Evolutionary conservation across 768 basidiomycete species (phyloP), one percentile per base, ranked within the genome.

Genomic region (Xerocomus brunneocitrinus): DNA sequence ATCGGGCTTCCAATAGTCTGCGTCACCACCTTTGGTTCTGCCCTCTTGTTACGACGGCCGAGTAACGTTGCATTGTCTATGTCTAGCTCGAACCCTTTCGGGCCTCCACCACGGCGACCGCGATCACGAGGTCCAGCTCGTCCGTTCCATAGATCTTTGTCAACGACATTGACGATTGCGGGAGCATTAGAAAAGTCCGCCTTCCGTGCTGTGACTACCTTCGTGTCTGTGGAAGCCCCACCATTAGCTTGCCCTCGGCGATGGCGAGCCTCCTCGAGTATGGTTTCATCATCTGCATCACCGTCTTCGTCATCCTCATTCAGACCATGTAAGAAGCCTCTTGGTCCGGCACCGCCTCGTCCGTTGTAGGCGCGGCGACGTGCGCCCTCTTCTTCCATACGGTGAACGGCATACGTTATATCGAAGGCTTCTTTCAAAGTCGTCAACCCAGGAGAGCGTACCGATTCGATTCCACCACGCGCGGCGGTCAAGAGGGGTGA

Each of bases 361-460:
- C 84, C 87, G 50, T 89, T 85, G 71, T 88, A 89, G 43, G 88
- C 91, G 25, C 89, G 80, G 47, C 91, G 76, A 50, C 91, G 80
- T 0, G 89, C 90, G 13, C 94, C 95, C 71, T 99, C 97, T 70
- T 99, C 97, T 68, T 98, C 95, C 95, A 98, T 98, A 16, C 95
- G 85, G 70, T 99, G 97, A 0, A 99, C 97, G 4, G 97, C 95
- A 69, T 98, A 98, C 2, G 97, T 95, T 65, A 99, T 87, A 69
- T 99, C 97, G 71, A 99, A 98, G 4, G 97, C 95, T 67, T 98
- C 97, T 66, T 97, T 98, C 69, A 99, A 83, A 0, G 89, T 85
- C 0, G 92, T 88, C 27, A 98, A 67, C 24, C 97, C 95, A 3
- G 97, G 97, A 47, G 95, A 98, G 39, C 91, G 85, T 6, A 85